Conservation (phyloP, 179 eudicot species). For the Sideroxylon spinosum region DNA sequence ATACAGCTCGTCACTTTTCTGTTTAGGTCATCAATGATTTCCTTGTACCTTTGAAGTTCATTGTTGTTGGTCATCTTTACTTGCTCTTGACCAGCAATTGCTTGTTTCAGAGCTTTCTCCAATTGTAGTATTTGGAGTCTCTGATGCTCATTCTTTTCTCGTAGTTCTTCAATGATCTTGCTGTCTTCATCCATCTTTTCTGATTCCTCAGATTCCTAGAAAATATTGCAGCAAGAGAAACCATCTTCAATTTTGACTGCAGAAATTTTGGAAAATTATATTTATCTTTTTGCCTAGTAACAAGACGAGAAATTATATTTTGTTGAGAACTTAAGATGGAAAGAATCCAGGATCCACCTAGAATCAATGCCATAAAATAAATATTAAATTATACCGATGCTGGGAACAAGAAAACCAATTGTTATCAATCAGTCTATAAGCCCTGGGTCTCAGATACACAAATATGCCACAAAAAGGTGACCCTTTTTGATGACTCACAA, state of each 20-base stretch:
- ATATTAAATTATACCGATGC: background rate
- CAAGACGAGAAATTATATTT: no score
- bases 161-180: conserved; percentile 79
- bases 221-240: conserved; percentile 26
- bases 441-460: background rate
- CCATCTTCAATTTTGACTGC: conserved; percentile 25
- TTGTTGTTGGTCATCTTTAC: conserved; percentile 46
- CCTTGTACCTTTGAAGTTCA: conserved; percentile 72
- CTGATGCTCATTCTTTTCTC: conserved; percentile 58
- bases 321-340: conserved; percentile 10
- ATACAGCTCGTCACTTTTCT: conserved; percentile 57
- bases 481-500: background rate
- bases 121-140: conserved; percentile 59
- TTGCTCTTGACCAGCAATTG: conserved; percentile 76
- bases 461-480: background rate
- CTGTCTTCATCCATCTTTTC: conserved; percentile 98
- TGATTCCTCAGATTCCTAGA: conserved; percentile 90
- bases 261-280: conserved; percentile 15
- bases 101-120: conserved; percentile 81
- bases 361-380: background rate
- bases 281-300: background rate
- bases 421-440: background rate
- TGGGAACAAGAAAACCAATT: background rate
- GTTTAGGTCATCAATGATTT: conserved; percentile 75
- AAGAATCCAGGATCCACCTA: conserved; percentile 17